These are phyloP conservation scores for Aegilops sharonensis DNA, from an alignment of 176 grass and related monocot genomes.

Conservation along the genomic window DNA sequence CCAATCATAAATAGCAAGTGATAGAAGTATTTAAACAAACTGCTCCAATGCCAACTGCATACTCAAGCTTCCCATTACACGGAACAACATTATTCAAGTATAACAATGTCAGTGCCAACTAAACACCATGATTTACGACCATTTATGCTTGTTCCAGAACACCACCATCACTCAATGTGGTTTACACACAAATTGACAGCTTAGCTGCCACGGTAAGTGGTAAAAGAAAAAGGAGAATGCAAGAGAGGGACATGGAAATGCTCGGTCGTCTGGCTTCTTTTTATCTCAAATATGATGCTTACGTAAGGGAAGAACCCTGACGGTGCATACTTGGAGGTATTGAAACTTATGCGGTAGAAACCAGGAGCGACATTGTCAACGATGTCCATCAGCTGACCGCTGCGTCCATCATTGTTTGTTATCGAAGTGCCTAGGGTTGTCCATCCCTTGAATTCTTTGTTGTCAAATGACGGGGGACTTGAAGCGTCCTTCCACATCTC, in stretches of 20 bases:
- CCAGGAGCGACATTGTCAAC: constrained; percentile 56
- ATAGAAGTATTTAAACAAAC: not conserved
- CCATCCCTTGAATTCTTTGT: constrained; percentile 61
- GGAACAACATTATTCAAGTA: constrained; percentile 1
- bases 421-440: constrained; percentile 53
- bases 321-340: constrained; percentile 70
- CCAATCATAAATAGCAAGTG: not conserved
- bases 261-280: constrained; percentile 57
- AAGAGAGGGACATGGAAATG: constrained; percentile 94
- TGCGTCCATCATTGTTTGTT: constrained; percentile 83
- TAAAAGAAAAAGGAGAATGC: constrained; percentile 89
- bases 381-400: constrained; percentile 79
- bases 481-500: constrained; percentile 74
- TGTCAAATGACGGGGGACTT: constrained; percentile 45
- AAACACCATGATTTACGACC: not conserved
- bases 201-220: constrained; percentile 92
- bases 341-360: constrained; percentile 85
- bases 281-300: constrained; percentile 83
- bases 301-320: constrained; percentile 89
- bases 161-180: not conserved
- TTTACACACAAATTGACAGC: not conserved
- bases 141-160: not conserved
- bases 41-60: not conserved
- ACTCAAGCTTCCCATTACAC: not conserved
- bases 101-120: not conserved